Evolutionary conservation across 1,139 yeast genomes (phyloP).

Genomic region (Geotrichum candidum): DNA sequence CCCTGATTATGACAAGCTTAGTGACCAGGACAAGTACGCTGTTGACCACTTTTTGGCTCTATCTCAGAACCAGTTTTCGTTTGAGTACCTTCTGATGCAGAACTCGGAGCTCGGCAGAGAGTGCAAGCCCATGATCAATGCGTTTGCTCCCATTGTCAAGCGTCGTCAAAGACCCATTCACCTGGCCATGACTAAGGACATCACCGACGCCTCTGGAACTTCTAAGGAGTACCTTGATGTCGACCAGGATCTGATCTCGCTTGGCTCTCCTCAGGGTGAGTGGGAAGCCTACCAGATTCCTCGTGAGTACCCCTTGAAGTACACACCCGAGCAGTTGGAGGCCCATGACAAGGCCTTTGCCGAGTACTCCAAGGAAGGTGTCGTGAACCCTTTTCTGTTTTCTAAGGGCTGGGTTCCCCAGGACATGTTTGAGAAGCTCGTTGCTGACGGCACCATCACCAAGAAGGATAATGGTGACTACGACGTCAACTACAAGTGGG

Average conservation of each 20-base stretch:
- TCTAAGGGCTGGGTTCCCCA: constrained; percentile 96
- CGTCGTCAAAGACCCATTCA: constrained; percentile 36
- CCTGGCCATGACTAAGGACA: constrained; percentile 43
- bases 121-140: constrained; percentile 48
- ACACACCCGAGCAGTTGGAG: constrained; percentile 50
- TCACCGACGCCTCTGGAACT: constrained; percentile 47
- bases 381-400: constrained; percentile 76
- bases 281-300: constrained; percentile 39
- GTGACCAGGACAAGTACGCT: constrained; percentile 69
- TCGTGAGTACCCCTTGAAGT: constrained; percentile 55
- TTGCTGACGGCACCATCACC: constrained; percentile 58
- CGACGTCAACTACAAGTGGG: constrained; percentile 31
- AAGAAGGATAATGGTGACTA: constrained; percentile 45
- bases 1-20: constrained; percentile 59
- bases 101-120: constrained; percentile 39
- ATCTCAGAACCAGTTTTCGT: constrained; percentile 84
- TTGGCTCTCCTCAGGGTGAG: constrained; percentile 43
- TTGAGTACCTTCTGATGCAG: constrained; percentile 72
- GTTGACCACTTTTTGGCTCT: constrained; percentile 80
- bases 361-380: constrained; percentile 60
- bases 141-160: constrained; percentile 41
- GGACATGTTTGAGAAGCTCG: constrained; percentile 71
- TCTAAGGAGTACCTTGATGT: constrained; percentile 68
- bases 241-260: constrained; percentile 67
- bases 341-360: constrained; percentile 54